phyloP scores from a whole-genome alignment of 208 protist genomes.

The Tritrichomonas foetus region DNA sequence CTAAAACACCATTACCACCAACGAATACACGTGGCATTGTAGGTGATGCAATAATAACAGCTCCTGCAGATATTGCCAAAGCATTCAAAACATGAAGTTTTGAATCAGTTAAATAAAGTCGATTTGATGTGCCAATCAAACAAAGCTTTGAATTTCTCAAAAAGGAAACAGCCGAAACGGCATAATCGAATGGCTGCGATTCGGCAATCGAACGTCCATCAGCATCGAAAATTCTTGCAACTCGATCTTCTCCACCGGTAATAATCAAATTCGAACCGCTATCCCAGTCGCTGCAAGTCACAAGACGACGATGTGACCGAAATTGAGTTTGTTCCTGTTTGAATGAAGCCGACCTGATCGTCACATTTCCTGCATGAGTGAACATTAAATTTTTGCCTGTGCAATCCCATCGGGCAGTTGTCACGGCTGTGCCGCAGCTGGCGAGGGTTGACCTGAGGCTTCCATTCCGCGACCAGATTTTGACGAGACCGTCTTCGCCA shows the following conservation, averaged over 20 bases:
- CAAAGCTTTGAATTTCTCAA: neutral
- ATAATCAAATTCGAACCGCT: neutral
- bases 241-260: conserved; percentile 26
- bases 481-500: conserved; percentile 45
- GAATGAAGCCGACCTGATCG: conserved; percentile 6
- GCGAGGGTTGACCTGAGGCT: conserved; percentile 40
- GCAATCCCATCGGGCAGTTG: conserved; percentile 9
- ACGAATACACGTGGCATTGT: neutral
- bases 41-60: neutral
- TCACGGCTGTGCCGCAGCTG: neutral
- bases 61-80: neutral
- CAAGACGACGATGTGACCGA: neutral
- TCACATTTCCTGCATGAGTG: neutral
- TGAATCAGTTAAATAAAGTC: neutral
- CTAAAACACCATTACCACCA: neutral
- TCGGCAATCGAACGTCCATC: neutral
- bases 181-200: neutral
- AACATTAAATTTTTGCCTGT: conserved; percentile 39
- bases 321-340: conserved; percentile 40
- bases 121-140: neutral
- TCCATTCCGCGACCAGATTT: conserved; percentile 44
- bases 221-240: neutral
- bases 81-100: neutral
- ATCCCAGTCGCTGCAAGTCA: conserved; percentile 24
- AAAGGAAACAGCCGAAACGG: neutral